phyloP scores from a whole-genome alignment of 2,329 filamentous ascomycete genomes.

The Alternaria burnsii region DNA sequence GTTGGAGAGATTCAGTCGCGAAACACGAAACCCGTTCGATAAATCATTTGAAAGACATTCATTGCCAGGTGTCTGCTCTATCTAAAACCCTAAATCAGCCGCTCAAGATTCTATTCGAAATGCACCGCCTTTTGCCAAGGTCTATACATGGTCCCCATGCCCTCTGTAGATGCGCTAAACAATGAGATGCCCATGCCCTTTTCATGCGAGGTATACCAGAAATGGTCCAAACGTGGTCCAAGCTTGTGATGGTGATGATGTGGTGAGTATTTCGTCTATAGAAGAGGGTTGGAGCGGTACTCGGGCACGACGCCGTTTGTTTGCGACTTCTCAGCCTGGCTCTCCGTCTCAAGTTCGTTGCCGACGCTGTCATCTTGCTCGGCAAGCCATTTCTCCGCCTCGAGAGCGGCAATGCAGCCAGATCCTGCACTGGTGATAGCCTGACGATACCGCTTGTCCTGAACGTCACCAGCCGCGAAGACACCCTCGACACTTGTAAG shows the following conservation, averaged over 20 bases:
- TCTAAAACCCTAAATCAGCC: slow-evolving; percentile 18
- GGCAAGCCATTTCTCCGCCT: slow-evolving; percentile 91
- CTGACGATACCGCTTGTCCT: slow-evolving; percentile 98
- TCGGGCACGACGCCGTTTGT: slow-evolving; percentile 65
- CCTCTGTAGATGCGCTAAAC: slow-evolving; percentile 13
- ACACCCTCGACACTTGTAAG: slow-evolving; percentile 89
- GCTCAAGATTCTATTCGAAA: slow-evolving; percentile 34
- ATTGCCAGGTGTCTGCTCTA: slow-evolving; percentile 15
- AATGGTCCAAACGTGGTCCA: slow-evolving; percentile 9
- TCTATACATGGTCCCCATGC: slow-evolving; percentile 25
- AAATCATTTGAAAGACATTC: slow-evolving; percentile 5
- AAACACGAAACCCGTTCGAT: background rate
- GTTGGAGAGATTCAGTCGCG: background rate
- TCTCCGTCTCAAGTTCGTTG: slow-evolving; percentile 58
- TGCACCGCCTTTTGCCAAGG: slow-evolving; percentile 13
- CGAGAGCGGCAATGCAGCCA: slow-evolving; percentile 93
- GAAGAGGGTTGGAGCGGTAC: slow-evolving; percentile 70
- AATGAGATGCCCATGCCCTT: slow-evolving; percentile 23
- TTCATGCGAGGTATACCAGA: slow-evolving; percentile 19
- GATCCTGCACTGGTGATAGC: slow-evolving; percentile 96
- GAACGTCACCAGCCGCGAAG: slow-evolving; percentile 95
- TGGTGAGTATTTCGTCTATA: slow-evolving; percentile 52
- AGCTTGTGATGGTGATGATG: background rate
- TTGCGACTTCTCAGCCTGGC: slow-evolving; percentile 60
- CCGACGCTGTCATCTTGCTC: slow-evolving; percentile 71